Conservation (phyloP, 345 rosid species). For the Microthlaspi erraticum region DNA sequence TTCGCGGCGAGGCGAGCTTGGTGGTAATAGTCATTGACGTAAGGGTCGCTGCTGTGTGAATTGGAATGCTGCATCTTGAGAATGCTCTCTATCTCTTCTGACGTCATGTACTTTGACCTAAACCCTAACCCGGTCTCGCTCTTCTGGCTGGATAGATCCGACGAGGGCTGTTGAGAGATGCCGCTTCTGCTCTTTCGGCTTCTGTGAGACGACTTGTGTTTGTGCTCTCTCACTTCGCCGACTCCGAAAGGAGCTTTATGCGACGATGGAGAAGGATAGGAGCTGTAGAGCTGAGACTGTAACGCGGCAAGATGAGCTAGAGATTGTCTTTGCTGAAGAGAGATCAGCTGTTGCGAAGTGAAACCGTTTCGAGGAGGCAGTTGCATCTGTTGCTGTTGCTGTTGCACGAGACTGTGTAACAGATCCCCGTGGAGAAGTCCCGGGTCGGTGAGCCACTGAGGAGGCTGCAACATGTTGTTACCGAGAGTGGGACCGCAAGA, state of each 20-base stretch:
- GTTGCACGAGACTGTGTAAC: conserved; percentile 65
- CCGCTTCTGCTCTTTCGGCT: conserved; percentile 66
- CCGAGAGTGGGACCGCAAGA: conserved; percentile 74
- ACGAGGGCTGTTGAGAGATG: conserved; percentile 72
- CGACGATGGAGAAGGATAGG: conserved; percentile 66
- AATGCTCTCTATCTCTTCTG: conserved; percentile 95
- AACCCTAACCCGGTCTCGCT: conserved; percentile 76
- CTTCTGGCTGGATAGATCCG: conserved; percentile 78
- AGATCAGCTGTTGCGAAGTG: conserved; percentile 62
- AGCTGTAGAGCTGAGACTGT: conserved; percentile 68
- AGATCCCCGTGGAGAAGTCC: conserved; percentile 73
- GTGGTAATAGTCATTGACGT: conserved; percentile 91
- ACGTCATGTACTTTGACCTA: conserved; percentile 92
- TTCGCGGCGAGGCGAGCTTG: conserved; percentile 87
- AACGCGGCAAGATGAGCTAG: conserved; percentile 71
- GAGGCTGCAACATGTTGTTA: conserved; percentile 70
- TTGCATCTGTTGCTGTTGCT: conserved; percentile 62
- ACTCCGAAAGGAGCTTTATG: conserved; percentile 61
- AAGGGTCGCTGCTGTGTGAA: conserved; percentile 80
- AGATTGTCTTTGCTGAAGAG: conserved; percentile 73
- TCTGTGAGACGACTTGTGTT: conserved; percentile 72
- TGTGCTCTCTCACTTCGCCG: conserved; percentile 67
- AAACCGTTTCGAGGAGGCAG: conserved; percentile 69
- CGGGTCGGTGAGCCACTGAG: conserved; percentile 72
- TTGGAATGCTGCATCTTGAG: conserved; percentile 96